These are phyloP conservation scores for Begonia loranthoides DNA, from an alignment of 306 rosid species.

Conservation along the genomic window DNA sequence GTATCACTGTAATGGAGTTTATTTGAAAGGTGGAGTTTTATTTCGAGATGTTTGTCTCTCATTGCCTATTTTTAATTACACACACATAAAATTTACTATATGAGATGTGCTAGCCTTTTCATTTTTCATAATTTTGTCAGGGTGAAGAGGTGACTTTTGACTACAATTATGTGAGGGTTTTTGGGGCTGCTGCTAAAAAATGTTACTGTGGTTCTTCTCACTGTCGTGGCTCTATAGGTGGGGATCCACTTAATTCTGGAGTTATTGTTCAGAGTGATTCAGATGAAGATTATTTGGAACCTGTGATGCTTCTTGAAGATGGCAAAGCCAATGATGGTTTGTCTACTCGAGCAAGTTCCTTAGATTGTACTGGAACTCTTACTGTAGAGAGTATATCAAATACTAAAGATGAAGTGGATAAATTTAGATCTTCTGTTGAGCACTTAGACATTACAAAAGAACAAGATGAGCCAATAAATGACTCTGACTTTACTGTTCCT, in stretches of 20 bases:
- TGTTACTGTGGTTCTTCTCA: slow-evolving; percentile 71
- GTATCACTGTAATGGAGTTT: no score
- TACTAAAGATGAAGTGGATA: slow-evolving; percentile 23
- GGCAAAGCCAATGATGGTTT: slow-evolving; percentile 23
- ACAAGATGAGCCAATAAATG: slow-evolving; percentile 31
- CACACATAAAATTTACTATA: no score
- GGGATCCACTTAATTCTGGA: slow-evolving; percentile 64
- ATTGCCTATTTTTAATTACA: no score
- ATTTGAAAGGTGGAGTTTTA: no score
- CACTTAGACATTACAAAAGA: slow-evolving; percentile 18
- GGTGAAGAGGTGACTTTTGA: slow-evolving; percentile 99
- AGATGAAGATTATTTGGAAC: slow-evolving; percentile 90
- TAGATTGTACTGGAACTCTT: slow-evolving; percentile 15
- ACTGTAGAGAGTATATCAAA: slow-evolving; percentile 19
- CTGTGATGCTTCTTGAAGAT: slow-evolving; percentile 45
- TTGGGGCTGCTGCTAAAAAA: slow-evolving; percentile 99
- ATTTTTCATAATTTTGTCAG: slow-evolving; percentile 22
- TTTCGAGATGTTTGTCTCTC: no score
- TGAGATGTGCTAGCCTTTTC: no score
- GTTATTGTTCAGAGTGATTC: slow-evolving; percentile 79
- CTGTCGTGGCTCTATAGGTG: slow-evolving; percentile 92
- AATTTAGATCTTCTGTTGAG: slow-evolving; percentile 16
- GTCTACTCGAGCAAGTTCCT: slow-evolving; percentile 15
- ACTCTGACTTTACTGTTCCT: slow-evolving; percentile 28
- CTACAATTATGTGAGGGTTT: slow-evolving; percentile 98